Base-by-base conservation (phyloP, 805 yeast genomes). In the Candida tallmaniae region DNA sequence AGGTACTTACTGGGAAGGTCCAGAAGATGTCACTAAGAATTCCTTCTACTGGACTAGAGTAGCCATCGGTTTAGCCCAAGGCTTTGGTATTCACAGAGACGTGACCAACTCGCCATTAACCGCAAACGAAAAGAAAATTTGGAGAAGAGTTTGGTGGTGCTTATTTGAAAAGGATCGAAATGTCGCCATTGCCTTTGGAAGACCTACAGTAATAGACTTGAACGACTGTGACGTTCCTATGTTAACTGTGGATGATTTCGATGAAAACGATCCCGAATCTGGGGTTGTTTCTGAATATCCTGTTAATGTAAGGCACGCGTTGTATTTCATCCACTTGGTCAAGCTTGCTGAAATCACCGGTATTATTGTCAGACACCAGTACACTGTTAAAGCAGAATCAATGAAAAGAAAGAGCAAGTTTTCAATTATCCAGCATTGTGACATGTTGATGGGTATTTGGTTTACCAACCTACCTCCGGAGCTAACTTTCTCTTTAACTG, bases 161-260 rank as follows among this genome's bases (percentile, higher is more conserved):
- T 58, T 85, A 14, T 80, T 79, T 52, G 74, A 76, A 39, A 78
- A 84, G 46, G 95, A 84, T 55, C 62, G 86, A 16, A 65, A 74
- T 26, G 76, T 78, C 7, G 78, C 88, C 2, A 70, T 81, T 32
- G 85, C 88, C 0, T 78, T 78, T 56, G 89, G 93, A 11, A 66
- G 88, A 36, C 93, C 94, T 0, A 58, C 74, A 5, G 65, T 72
- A 46, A 79, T 85, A 31, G 80, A 78, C 46, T 63, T 82, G 41
- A 81, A 76, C 31, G 90, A 84, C 50, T 77, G 84, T 49, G 89
- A 81, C 49, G 86, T 81, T 15, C 77, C 79, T n/a, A 79, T 80
- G 84, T 50, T 85, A 12, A 67, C 73, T 0, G 53, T 68, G n/a
- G 78, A 72, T 0, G 94, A 85, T 52, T 76, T 85, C 39, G 62